Conservation (phyloP, 345 rosid genomes). For the Linum trigynum region DNA sequence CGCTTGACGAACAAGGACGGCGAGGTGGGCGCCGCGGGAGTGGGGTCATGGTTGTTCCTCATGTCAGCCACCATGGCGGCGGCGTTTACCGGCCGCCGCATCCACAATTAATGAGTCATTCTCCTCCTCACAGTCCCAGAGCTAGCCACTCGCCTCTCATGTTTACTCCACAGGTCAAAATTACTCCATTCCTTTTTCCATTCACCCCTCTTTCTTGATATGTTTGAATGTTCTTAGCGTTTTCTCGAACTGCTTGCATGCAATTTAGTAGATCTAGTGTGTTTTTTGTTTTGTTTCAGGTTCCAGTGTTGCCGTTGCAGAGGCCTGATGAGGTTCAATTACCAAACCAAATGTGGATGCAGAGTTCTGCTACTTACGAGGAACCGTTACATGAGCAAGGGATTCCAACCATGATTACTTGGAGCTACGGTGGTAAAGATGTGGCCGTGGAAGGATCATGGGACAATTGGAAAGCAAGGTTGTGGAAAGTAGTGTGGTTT, state of each 20-base stretch:
- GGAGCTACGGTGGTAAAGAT: conserved; percentile 80
- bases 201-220: background rate
- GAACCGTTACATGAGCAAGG: conserved; percentile 58
- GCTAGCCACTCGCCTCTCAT: conserved; percentile 74
- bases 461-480: conserved; percentile 91
- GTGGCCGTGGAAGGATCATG: conserved; percentile 94
- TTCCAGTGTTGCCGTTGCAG: conserved; percentile 76
- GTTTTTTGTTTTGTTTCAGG: conserved; percentile 28
- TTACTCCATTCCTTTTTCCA: background rate
- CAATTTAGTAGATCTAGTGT: background rate
- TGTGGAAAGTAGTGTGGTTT: conserved; percentile 10
- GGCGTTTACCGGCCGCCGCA: conserved; percentile 15
- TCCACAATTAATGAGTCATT: conserved; percentile 70
- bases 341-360: conserved; percentile 57
- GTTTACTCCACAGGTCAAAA: conserved; percentile 86
- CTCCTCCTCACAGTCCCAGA: conserved; percentile 86
- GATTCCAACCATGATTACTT: conserved; percentile 87
- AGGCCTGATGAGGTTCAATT: conserved; percentile 82
- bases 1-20: conserved; percentile 36
- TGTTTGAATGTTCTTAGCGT: background rate
- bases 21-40: conserved; percentile 12
- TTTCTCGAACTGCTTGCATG: background rate
- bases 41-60: conserved; percentile 38
- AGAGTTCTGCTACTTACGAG: conserved; percentile 38
- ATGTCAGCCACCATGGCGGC: conserved; percentile 19